A percentile compares a stretch with the other conserved stretches of the same genome.
phyloP scores from a whole-genome alignment of 208 protist species.

The Acanthamoeba royreba region DNA sequence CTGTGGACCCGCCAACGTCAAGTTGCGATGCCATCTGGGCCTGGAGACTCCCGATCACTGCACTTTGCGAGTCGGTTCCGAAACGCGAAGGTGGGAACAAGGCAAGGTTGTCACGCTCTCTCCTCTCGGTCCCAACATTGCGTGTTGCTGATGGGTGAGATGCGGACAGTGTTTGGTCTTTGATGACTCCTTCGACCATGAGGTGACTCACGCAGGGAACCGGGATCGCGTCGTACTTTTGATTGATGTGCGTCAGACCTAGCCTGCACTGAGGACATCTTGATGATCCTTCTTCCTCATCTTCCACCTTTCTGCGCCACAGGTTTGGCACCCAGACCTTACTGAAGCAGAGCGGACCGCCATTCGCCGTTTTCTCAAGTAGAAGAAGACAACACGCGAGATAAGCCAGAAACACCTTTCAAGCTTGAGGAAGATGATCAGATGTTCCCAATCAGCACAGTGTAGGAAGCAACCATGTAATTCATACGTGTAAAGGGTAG shows the following conservation, averaged over 20 bases:
- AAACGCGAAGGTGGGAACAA: slow-evolving; percentile 2
- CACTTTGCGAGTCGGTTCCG: background rate
- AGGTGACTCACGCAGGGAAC: background rate
- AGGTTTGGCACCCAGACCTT: slow-evolving; percentile 42
- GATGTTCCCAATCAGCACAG: too few species aligned
- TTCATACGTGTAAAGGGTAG: too few species aligned
- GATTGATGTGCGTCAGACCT: slow-evolving; percentile 24
- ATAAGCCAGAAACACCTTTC: too few species aligned
- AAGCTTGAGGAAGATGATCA: too few species aligned
- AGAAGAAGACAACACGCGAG: background rate
- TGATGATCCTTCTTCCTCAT: background rate
- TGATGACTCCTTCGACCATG: slow-evolving; percentile 37
- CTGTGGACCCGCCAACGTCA: slow-evolving; percentile 48
- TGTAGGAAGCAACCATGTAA: too few species aligned
- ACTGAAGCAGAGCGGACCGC: background rate
- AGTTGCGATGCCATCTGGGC: slow-evolving; percentile 31
- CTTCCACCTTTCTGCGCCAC: background rate
- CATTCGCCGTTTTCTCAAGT: background rate
- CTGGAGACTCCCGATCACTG: background rate
- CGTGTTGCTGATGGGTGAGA: background rate
- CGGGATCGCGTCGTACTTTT: slow-evolving; percentile 26
- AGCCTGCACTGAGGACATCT: background rate
- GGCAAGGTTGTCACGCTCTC: background rate
- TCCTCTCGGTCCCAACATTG: too few species aligned
- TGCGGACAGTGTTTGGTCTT: background rate